Base-by-base conservation (phyloP, 2,329 filamentous ascomycete genomes). In the Cadophora malorum region DNA sequence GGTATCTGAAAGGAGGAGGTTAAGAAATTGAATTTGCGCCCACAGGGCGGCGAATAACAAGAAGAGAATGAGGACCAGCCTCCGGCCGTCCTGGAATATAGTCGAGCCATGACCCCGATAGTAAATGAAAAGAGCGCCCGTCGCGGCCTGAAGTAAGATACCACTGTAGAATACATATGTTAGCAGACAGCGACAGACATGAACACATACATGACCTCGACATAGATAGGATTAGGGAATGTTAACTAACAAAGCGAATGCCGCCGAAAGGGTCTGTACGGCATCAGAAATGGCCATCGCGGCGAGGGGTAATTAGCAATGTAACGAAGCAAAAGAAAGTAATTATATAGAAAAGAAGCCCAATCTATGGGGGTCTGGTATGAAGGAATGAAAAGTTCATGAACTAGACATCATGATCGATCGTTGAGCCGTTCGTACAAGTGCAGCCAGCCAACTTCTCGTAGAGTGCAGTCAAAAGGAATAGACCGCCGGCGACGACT, bases 21-120 rank as follows among this genome's bases (percentile, higher is more conserved):
- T 75, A 53, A 76, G 33, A 66, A 79, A 79, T 60, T 76, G 72
- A 35, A 77, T 61, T 69, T 74, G 73, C 63, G 76, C 74, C 76
- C 76, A 78, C 65, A 78, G 64, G 58, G 75, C 72, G 50, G 74
- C 73, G 69, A 76, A 78, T 25, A 77, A 67, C 64, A 79, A 65
- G 70, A 79, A 79, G 49, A 78, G 66, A 63, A 76, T 65, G 76
- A 79, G 77, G 76, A 76, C 77, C 76, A 79, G 77, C 77, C 77
- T 78, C 75, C 74, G 76, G 72, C 76, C 73, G 73, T 78, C 76
- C 74, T 77, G 71, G 65, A 76, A 74, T 50, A 78, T 64, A 49
- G 69, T 74, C 53, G 73, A 69, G 50, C 71, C 75, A 77, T 78
- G 71, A 61, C 74, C 74, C 64, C 70, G 75, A 52, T 67, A 72